Conservation (phyloP, 306 rosid species). For the Trifolium dubium region DNA sequence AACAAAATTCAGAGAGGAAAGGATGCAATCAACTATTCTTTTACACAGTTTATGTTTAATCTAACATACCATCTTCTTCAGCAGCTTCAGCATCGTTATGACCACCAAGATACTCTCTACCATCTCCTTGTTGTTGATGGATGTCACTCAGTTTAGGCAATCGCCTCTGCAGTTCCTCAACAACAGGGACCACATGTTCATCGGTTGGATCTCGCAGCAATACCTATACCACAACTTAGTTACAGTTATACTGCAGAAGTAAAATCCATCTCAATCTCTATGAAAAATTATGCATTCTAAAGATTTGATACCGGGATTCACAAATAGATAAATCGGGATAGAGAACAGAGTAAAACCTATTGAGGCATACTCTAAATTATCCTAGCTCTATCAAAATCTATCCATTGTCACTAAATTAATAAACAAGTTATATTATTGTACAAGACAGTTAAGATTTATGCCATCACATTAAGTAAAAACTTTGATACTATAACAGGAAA, state of each 20-base stretch:
- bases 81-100: constrained; percentile 63
- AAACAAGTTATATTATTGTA: constrained; percentile 7
- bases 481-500: neutral
- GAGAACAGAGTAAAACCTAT: constrained; percentile 31
- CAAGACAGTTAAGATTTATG: constrained; percentile 4
- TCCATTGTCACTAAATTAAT: neutral
- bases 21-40: constrained; percentile 26
- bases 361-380: constrained; percentile 21
- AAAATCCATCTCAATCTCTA: constrained; percentile 29
- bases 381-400: neutral
- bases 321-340: constrained; percentile 12
- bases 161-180: constrained; percentile 85
- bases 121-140: constrained; percentile 48
- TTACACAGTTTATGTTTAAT: constrained; percentile 15
- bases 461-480: neutral
- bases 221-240: constrained; percentile 59
- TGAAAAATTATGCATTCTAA: constrained; percentile 10
- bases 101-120: constrained; percentile 52
- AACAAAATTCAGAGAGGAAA: constrained; percentile 25
- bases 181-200: constrained; percentile 83
- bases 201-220: constrained; percentile 83
- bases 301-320: constrained; percentile 16
- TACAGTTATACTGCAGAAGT: constrained; percentile 27
- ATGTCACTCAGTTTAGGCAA: constrained; percentile 56
- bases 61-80: constrained; percentile 82